Percentiles rank a stretch among this genome's conserved stretches.
Evolutionary conservation across 306 rosid species (phyloP).

Genomic region (Sindora glabra): DNA sequence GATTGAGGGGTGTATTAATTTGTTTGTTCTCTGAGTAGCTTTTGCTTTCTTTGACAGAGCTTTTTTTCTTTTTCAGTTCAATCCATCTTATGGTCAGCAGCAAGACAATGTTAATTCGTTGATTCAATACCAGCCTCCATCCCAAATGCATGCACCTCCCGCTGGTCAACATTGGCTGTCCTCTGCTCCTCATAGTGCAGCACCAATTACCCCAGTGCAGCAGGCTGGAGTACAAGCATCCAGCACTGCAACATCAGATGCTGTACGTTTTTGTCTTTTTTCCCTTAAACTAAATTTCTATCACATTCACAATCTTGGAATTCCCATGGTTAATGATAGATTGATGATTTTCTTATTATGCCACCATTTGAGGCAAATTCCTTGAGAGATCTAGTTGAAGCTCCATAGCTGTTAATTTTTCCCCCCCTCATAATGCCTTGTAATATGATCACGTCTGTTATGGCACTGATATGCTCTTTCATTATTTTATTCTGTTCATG

Average conservation of each 20-base stretch:
- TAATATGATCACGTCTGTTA: slow-evolving; percentile 3
- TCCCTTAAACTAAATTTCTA: neutral
- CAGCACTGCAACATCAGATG: slow-evolving; percentile 35
- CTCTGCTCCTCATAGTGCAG: slow-evolving; percentile 55
- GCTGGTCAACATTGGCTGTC: slow-evolving; percentile 74
- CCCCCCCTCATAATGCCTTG: neutral
- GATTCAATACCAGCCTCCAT: slow-evolving; percentile 58
- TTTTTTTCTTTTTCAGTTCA: slow-evolving; percentile 41
- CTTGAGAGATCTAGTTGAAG: neutral
- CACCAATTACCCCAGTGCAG: slow-evolving; percentile 39
- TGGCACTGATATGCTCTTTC: neutral
- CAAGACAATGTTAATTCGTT: slow-evolving; percentile 52
- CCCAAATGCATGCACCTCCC: slow-evolving; percentile 70
- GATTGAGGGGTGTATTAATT: neutral
- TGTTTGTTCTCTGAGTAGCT: neutral
- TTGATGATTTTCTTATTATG: neutral
- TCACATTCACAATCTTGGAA: neutral
- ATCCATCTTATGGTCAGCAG: slow-evolving; percentile 58
- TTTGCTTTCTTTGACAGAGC: neutral
- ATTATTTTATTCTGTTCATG: slow-evolving; percentile 9
- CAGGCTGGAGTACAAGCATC: slow-evolving; percentile 59
- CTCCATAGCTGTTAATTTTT: neutral
- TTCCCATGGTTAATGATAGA: neutral
- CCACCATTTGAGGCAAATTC: slow-evolving; percentile 1
- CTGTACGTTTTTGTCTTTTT: slow-evolving; percentile 32